phyloP scores from a whole-genome alignment of 768 basidiomycete genomes.

The Tricholoma sp. region DNA sequence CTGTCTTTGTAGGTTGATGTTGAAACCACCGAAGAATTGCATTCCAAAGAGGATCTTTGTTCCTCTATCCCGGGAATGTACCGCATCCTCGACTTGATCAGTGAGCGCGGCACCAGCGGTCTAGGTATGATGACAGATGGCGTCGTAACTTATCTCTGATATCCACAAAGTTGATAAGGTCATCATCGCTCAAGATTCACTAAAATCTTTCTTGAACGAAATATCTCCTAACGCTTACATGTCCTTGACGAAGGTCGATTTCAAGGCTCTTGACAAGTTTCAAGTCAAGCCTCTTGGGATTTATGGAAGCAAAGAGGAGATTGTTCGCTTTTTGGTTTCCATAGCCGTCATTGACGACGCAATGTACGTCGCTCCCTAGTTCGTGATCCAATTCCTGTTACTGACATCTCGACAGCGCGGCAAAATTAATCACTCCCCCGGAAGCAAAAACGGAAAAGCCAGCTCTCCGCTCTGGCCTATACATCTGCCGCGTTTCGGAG shows the following conservation, averaged over 20 bases:
- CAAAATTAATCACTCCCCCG: conserved; percentile 16
- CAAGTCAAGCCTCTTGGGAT: conserved; percentile 47
- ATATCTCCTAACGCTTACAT: conserved; percentile 46
- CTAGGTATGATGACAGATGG: conserved; percentile 34
- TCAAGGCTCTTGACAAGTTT: conserved; percentile 42
- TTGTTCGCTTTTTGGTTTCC: conserved; percentile 39
- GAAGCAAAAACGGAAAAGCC: conserved; percentile 49
- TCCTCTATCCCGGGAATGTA: conserved; percentile 40
- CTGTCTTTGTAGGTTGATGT: background rate
- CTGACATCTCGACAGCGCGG: conserved; percentile 11
- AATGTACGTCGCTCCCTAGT: conserved; percentile 17
- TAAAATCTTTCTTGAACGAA: conserved; percentile 42
- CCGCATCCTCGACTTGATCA: conserved; percentile 49
- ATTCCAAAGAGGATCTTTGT: background rate
- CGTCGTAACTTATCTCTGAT: background rate
- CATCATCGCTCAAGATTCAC: conserved; percentile 49
- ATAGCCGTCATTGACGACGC: conserved; percentile 31
- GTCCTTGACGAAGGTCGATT: conserved; percentile 53
- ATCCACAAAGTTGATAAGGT: conserved; percentile 51
- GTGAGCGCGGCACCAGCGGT: conserved; percentile 44
- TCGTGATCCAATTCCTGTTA: conserved; percentile 4
- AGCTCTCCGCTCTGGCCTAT: conserved; percentile 21
- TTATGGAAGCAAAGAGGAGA: conserved; percentile 50
- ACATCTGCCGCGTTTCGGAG: conserved; percentile 8
- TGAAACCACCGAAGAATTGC: background rate